Percentiles rank a stretch among this genome's conserved stretches.
Evolutionary conservation across 2,329 filamentous ascomycete species (phyloP).

Genomic region (Stemphylium beticola): DNA sequence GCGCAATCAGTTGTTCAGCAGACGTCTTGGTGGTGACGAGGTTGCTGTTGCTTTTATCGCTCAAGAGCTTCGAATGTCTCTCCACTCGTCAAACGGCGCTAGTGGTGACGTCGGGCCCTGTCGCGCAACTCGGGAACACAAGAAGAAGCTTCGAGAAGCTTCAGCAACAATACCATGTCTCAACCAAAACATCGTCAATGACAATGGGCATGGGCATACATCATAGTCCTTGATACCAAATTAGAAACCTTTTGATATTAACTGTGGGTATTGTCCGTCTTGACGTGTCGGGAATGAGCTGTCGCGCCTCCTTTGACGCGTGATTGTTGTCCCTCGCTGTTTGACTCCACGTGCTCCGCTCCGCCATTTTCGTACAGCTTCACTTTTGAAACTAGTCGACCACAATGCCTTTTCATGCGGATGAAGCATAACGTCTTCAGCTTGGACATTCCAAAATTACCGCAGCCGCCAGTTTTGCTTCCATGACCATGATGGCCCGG

Average conservation of each 20-base stretch:
- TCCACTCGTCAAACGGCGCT: conserved; percentile 35
- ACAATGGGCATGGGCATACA: background rate
- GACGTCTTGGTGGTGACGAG: conserved; percentile 23
- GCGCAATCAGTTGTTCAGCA: conserved; percentile 13
- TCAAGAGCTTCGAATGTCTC: conserved; percentile 32
- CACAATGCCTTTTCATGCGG: background rate
- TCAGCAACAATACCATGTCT: conserved; percentile 19
- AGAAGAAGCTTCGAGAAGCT: conserved; percentile 49
- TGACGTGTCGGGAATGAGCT: conserved; percentile 1
- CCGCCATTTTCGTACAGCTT: background rate
- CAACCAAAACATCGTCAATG: background rate
- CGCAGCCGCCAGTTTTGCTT: no score
- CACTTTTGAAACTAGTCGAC: background rate
- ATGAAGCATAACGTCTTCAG: background rate
- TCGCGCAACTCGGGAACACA: conserved; percentile 12
- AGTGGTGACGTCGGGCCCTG: conserved; percentile 25
- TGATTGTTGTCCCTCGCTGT: conserved; percentile 1
- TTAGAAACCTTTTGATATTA: background rate
- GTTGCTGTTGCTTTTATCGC: conserved; percentile 36
- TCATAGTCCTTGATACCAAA: background rate
- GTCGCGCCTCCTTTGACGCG: background rate
- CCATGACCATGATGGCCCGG: no score
- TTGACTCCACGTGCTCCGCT: background rate
- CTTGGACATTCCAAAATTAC: no score
- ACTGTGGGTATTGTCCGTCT: background rate